Percentiles rank a stretch among this genome's conserved stretches.
Conservation (phyloP, 495 filamentous ascomycete genomes). For the Neurospora discreta region DNA sequence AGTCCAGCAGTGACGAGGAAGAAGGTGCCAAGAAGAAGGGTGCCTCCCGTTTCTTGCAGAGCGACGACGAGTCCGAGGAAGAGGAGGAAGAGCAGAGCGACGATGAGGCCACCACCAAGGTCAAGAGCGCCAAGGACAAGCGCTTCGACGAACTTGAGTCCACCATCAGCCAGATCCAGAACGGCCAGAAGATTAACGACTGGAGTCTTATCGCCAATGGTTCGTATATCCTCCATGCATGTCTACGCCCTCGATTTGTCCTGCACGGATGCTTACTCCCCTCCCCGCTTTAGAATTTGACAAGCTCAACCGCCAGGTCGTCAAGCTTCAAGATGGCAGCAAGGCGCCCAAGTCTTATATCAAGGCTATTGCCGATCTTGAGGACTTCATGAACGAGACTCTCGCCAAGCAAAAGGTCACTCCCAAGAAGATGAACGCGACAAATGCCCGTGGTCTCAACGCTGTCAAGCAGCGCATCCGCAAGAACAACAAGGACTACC, state of each 20-base stretch:
- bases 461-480: slow-evolving; percentile 93
- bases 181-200: slow-evolving; percentile 93
- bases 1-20: slow-evolving; percentile 52
- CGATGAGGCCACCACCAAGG: slow-evolving; percentile 68
- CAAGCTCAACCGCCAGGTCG: slow-evolving; percentile 85
- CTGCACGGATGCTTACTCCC: slow-evolving; percentile 8
- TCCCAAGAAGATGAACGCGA: slow-evolving; percentile 97
- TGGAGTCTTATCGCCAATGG: slow-evolving; percentile 88
- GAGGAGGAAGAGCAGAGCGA: slow-evolving; percentile 45
- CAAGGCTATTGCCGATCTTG: slow-evolving; percentile 83
- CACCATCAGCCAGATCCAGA: slow-evolving; percentile 81
- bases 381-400: slow-evolving; percentile 92
- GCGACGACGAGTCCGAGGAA: slow-evolving; percentile 56
- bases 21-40: slow-evolving; percentile 52
- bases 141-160: slow-evolving; percentile 84
- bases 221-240: slow-evolving; percentile 30
- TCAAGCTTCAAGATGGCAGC: slow-evolving; percentile 64
- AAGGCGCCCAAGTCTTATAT: slow-evolving; percentile 82
- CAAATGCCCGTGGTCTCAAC: slow-evolving; percentile 86
- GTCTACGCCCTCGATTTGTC: background rate
- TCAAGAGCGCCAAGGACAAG: slow-evolving; percentile 98
- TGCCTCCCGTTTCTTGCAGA: slow-evolving; percentile 69
- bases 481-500: slow-evolving; percentile 96
- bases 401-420: slow-evolving; percentile 90
- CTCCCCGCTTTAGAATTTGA: slow-evolving; percentile 64